Conservation (phyloP, 768 basidiomycete species). For the Collybia sordida region DNA sequence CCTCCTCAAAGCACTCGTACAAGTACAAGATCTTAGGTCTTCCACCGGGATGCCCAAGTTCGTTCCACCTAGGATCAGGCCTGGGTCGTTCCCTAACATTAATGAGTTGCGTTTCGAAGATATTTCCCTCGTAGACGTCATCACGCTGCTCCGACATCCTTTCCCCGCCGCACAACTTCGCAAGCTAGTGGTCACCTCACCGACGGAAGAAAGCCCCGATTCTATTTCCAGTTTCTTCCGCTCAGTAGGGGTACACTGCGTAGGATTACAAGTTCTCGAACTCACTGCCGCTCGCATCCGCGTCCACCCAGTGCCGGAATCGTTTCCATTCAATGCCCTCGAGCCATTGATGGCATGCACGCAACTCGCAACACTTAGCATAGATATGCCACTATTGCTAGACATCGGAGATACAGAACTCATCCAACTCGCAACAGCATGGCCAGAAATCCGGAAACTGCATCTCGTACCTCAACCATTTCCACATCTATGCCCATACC, state of each 20-base stretch:
- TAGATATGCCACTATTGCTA: no score
- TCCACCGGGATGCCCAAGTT: no score
- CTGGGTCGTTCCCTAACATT: slow-evolving; percentile 9
- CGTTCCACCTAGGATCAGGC: not conserved
- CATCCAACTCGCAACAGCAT: no score
- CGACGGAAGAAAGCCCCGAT: slow-evolving; percentile 1
- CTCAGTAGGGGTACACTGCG: slow-evolving; percentile 5
- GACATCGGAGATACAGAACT: no score
- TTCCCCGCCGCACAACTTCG: slow-evolving; percentile 9
- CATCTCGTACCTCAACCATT: no score
- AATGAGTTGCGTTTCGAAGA: slow-evolving; percentile 5
- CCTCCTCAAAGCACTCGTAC: not conserved
- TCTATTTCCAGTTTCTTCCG: slow-evolving; percentile 2
- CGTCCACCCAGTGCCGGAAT: no score
- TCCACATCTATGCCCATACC: no score
- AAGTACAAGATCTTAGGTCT: no score
- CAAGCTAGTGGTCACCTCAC: slow-evolving; percentile 2
- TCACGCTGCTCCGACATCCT: slow-evolving; percentile 3
- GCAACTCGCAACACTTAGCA: slow-evolving; percentile 1
- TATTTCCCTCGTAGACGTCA: slow-evolving; percentile 7
- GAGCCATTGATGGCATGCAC: slow-evolving; percentile 7
- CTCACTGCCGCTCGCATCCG: not conserved
- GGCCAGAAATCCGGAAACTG: no score
- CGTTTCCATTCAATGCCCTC: slow-evolving; percentile 3
- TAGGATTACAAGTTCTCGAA: slow-evolving; percentile 1